phyloP scores from a whole-genome alignment of 768 basidiomycete genomes.

The Boletus reticuloceps region DNA sequence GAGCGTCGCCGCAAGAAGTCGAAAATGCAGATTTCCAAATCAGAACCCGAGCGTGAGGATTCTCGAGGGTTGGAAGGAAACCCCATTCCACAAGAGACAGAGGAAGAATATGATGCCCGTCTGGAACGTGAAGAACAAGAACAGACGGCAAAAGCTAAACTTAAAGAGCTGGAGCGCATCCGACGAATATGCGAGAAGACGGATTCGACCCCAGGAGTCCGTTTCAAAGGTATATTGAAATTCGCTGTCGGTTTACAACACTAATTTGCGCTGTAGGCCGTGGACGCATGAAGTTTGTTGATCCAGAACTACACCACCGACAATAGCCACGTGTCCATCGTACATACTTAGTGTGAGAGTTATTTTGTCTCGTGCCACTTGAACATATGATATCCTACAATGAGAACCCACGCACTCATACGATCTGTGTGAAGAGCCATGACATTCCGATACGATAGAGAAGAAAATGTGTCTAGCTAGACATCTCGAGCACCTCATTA shows the following conservation, averaged over 20 bases:
- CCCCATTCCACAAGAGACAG: conserved; percentile 46
- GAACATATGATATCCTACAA: background rate
- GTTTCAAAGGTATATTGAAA: conserved; percentile 56
- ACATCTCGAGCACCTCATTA: conserved; percentile 17
- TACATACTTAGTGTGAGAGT: background rate
- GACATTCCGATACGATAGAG: conserved; percentile 11
- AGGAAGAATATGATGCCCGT: conserved; percentile 70
- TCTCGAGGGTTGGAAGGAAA: conserved; percentile 1
- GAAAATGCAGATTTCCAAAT: conserved; percentile 14
- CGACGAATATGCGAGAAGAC: conserved; percentile 38
- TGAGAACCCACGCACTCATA: background rate
- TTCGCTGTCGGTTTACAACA: background rate
- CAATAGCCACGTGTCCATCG: conserved; percentile 10
- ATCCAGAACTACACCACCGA: conserved; percentile 47
- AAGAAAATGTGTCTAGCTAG: conserved; percentile 17
- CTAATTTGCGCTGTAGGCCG: conserved; percentile 40
- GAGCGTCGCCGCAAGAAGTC: conserved; percentile 29
- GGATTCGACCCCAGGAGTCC: conserved; percentile 42
- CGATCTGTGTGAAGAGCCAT: conserved; percentile 1
- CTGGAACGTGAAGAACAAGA: conserved; percentile 68
- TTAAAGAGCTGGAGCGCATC: conserved; percentile 48
- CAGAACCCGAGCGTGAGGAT: conserved; percentile 9
- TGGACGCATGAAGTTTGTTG: conserved; percentile 65
- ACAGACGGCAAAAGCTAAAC: conserved; percentile 46
- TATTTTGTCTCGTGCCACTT: background rate